Percentiles rank a stretch among this genome's conserved stretches.
These are phyloP conservation scores for Huntiella decipiens DNA, from an alignment of 2,329 filamentous ascomycete species.

Conservation along the genomic window DNA sequence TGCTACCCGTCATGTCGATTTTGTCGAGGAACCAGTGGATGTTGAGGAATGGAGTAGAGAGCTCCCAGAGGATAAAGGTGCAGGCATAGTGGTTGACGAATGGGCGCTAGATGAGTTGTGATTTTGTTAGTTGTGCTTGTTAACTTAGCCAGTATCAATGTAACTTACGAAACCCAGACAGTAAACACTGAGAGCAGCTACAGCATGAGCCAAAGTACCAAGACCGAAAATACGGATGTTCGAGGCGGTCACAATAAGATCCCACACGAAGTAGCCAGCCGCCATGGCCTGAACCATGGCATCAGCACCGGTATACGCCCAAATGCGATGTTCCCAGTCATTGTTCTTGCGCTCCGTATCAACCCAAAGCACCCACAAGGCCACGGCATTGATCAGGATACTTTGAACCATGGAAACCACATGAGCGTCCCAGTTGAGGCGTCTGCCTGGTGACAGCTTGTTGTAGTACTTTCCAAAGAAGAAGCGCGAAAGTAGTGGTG, in stretches of 20 bases:
- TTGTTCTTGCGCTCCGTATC: slow-evolving; percentile 51
- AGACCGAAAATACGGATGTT: slow-evolving; percentile 54
- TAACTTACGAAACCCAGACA: slow-evolving; percentile 57
- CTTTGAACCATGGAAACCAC: slow-evolving; percentile 71
- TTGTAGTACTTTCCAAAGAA: slow-evolving; percentile 47
- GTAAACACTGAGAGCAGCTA: slow-evolving; percentile 56
- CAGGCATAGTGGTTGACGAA: slow-evolving; percentile 70
- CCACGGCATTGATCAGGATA: slow-evolving; percentile 48
- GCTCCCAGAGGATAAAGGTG: slow-evolving; percentile 72
- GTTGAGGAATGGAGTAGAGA: slow-evolving; percentile 70
- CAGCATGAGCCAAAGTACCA: slow-evolving; percentile 61
- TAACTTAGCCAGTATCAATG: neutral
- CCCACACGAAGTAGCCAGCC: slow-evolving; percentile 71
- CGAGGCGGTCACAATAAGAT: slow-evolving; percentile 48
- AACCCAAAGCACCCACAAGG: slow-evolving; percentile 51
- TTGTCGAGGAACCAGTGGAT: slow-evolving; percentile 90
- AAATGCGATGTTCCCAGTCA: slow-evolving; percentile 49
- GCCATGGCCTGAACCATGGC: slow-evolving; percentile 62
- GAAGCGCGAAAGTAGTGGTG: slow-evolving; percentile 43
- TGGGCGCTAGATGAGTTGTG: slow-evolving; percentile 37
- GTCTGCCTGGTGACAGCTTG: slow-evolving; percentile 41
- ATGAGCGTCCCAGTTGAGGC: slow-evolving; percentile 69
- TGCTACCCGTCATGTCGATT: slow-evolving; percentile 57
- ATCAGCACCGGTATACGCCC: slow-evolving; percentile 55
- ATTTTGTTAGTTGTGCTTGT: slow-evolving; percentile 1